Evolutionary conservation across 2,329 filamentous ascomycete genomes (phyloP).

Genomic region (Sporothrix dimorphospora): DNA sequence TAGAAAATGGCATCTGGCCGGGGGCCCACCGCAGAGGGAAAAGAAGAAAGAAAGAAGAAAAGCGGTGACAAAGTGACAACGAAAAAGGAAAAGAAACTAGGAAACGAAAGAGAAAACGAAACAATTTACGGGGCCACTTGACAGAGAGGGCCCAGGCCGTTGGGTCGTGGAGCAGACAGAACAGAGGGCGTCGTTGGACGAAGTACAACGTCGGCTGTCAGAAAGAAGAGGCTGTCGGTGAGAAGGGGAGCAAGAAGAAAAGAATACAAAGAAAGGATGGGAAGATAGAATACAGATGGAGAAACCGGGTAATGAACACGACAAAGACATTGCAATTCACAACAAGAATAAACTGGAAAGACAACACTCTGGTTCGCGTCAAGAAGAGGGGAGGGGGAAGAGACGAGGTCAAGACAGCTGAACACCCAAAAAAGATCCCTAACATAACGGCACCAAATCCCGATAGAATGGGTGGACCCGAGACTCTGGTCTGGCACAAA

Average conservation of each 20-base stretch:
- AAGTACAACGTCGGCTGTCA: background rate
- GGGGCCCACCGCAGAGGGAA: background rate
- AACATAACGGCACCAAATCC: background rate
- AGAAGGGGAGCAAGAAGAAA: background rate
- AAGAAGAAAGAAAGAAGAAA: background rate
- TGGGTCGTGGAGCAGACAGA: background rate
- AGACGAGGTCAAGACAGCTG: background rate
- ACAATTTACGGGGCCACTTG: background rate
- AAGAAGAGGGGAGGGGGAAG: background rate
- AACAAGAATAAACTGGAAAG: no score
- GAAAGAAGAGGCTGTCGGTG: background rate
- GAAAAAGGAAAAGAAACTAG: background rate
- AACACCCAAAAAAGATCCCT: no score
- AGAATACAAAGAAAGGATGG: background rate
- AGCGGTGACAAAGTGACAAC: background rate
- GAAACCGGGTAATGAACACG: background rate
- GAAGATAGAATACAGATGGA: background rate
- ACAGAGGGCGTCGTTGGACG: background rate
- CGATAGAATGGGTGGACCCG: slow-evolving; percentile 18
- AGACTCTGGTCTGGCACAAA: slow-evolving; percentile 1
- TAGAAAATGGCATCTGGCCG: background rate
- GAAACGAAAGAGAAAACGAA: background rate
- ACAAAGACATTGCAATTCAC: background rate
- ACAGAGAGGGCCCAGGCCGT: background rate
- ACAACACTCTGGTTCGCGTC: no score